phyloP scores from a whole-genome alignment of 139 green algal genomes.

The Tetradesmus obliquus region DNA sequence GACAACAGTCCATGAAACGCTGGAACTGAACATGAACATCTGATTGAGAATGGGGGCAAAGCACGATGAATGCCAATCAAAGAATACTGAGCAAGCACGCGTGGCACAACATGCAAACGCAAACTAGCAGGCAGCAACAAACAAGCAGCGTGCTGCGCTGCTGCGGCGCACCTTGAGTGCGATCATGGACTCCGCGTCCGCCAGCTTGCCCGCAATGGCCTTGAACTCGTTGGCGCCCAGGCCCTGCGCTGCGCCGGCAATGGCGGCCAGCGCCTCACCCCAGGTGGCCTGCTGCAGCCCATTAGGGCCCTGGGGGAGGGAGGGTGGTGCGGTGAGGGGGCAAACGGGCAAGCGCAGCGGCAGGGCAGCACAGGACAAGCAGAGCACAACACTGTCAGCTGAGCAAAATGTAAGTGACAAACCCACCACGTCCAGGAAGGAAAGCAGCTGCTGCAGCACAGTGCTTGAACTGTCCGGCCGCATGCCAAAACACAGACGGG shows the following conservation, averaged over 20 bases:
- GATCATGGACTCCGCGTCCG: constrained; percentile 95
- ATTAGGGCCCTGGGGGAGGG: constrained; percentile 54
- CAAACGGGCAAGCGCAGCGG: neutral
- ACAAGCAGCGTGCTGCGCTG: too few relatives aligned
- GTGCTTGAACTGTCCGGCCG: too few relatives aligned
- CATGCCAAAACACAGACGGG: too few relatives aligned
- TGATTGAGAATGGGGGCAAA: too few relatives aligned
- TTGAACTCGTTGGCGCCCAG: constrained; percentile 80
- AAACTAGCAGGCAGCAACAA: too few relatives aligned
- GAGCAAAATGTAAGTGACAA: too few relatives aligned
- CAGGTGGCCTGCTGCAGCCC: constrained; percentile 78
- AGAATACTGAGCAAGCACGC: too few relatives aligned
- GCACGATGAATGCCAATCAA: too few relatives aligned
- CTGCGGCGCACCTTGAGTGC: constrained; percentile 61
- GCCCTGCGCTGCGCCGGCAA: constrained; percentile 59
- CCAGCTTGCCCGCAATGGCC: constrained; percentile 90
- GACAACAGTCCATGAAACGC: too few relatives aligned
- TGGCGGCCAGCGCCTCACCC: constrained; percentile 79
- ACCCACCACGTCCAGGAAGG: too few relatives aligned
- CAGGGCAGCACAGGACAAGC: neutral
- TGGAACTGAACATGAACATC: neutral
- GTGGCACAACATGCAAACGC: too few relatives aligned
- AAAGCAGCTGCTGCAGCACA: too few relatives aligned
- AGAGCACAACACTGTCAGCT: neutral
- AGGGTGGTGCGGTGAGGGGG: neutral